Conservation (phyloP, 2,329 filamentous ascomycete genomes). For the Fusarium pseudograminearum region DNA sequence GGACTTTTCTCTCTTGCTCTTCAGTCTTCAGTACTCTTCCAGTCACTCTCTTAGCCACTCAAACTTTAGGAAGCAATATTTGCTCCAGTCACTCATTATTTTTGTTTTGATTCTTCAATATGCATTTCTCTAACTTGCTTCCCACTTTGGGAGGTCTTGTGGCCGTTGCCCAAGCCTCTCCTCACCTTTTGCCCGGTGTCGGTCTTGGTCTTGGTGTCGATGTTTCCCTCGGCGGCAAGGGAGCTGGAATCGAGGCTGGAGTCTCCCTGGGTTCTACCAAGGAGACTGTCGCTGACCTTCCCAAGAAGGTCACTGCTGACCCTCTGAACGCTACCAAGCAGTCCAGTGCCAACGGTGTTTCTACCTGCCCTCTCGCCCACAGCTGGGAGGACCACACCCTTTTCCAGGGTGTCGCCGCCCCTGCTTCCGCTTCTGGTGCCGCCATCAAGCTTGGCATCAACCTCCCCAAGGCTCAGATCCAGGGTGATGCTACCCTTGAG, state of each 20-base stretch:
- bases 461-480: slow-evolving; percentile 55
- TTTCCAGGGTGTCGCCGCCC: slow-evolving; percentile 36
- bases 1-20: background rate
- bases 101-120: slow-evolving; percentile 26
- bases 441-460: slow-evolving; percentile 44
- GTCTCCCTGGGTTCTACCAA: background rate
- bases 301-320: background rate
- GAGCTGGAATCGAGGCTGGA: background rate
- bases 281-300: background rate
- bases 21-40: slow-evolving; percentile 21
- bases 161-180: slow-evolving; percentile 37
- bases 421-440: slow-evolving; percentile 32
- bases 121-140: slow-evolving; percentile 37
- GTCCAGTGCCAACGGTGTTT: slow-evolving; percentile 1
- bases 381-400: slow-evolving; percentile 34
- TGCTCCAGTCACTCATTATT: slow-evolving; percentile 43
- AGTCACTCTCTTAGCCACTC: slow-evolving; percentile 36
- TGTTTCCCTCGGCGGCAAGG: slow-evolving; percentile 7
- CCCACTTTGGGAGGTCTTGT: slow-evolving; percentile 34
- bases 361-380: slow-evolving; percentile 27
- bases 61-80: slow-evolving; percentile 24
- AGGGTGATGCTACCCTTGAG: slow-evolving; percentile 60
- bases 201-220: slow-evolving; percentile 9
- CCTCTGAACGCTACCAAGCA: background rate
- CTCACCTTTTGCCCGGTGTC: slow-evolving; percentile 24